phyloP scores from a whole-genome alignment of 2,329 filamentous ascomycete genomes.

The Aspergillus costaricaensis region DNA sequence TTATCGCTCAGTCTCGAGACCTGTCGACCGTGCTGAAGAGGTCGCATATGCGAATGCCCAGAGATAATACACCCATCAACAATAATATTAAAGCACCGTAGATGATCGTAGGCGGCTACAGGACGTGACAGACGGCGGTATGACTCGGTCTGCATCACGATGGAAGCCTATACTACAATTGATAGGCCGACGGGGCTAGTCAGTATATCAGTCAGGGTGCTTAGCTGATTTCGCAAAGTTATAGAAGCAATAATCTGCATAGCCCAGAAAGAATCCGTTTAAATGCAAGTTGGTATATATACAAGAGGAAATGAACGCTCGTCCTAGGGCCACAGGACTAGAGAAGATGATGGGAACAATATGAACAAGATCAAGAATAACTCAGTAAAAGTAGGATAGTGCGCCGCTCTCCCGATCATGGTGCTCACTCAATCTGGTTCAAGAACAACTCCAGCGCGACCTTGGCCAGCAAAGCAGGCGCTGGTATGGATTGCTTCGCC shows the following conservation, averaged over 20 bases:
- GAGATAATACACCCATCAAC: too few species aligned
- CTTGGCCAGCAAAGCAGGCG: slow-evolving; percentile 24
- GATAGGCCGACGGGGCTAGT: too few species aligned
- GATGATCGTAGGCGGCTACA: too few species aligned
- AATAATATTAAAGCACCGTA: too few species aligned
- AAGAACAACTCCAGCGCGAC: slow-evolving; percentile 12
- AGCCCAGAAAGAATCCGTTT: background rate
- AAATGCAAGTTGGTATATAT: slow-evolving; percentile 20
- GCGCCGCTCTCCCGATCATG: background rate
- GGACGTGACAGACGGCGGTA: too few species aligned
- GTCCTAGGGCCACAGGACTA: background rate
- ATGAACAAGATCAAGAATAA: slow-evolving; percentile 7
- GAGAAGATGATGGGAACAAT: slow-evolving; percentile 4
- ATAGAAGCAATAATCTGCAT: background rate
- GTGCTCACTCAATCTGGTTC: slow-evolving; percentile 9
- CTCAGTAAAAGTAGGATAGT: background rate
- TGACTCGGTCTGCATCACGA: too few species aligned
- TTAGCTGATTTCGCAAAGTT: too few species aligned
- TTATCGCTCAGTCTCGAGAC: too few species aligned
- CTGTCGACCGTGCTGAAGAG: too few species aligned
- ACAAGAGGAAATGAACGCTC: slow-evolving; percentile 10
- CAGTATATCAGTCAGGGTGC: too few species aligned
- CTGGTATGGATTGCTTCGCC: slow-evolving; percentile 14
- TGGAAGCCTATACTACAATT: too few species aligned
- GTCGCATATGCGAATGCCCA: too few species aligned